These are phyloP conservation scores for Blastobotrys terrestris DNA, from an alignment of 805 yeast genomes.

Conservation along the genomic window DNA sequence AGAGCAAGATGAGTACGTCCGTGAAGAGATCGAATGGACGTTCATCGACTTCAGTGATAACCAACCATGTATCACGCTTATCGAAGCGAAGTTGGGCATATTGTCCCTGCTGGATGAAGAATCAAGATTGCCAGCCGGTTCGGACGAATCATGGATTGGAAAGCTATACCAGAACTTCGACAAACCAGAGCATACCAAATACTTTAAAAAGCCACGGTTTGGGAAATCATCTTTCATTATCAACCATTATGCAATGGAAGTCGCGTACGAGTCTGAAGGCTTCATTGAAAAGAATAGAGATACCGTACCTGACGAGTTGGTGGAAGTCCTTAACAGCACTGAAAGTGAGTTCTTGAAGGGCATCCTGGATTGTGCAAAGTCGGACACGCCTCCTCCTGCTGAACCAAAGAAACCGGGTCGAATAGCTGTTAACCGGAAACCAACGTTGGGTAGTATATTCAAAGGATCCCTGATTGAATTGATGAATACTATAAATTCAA, in stretches of 20 bases:
- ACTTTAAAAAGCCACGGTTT: slow-evolving; percentile 88
- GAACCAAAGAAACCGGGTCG: slow-evolving; percentile 33
- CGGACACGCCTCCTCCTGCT: slow-evolving; percentile 33
- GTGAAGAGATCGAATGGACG: slow-evolving; percentile 92
- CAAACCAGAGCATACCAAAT: slow-evolving; percentile 66
- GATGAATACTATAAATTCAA: slow-evolving; percentile 87
- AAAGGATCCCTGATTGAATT: slow-evolving; percentile 86
- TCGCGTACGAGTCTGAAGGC: slow-evolving; percentile 85
- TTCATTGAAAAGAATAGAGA: slow-evolving; percentile 96
- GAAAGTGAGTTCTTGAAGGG: slow-evolving; percentile 58
- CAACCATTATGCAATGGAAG: slow-evolving; percentile 92
- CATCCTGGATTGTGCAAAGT: slow-evolving; percentile 55
- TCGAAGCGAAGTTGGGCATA: slow-evolving; percentile 84
- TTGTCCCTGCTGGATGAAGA: slow-evolving; percentile 89
- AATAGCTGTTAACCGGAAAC: slow-evolving; percentile 58
- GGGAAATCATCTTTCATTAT: slow-evolving; percentile 89
- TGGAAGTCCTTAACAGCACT: slow-evolving; percentile 72
- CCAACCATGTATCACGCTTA: slow-evolving; percentile 91
- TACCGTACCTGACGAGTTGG: slow-evolving; percentile 92
- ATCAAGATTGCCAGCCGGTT: slow-evolving; percentile 88
- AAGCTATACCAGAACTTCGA: slow-evolving; percentile 82
- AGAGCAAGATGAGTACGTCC: slow-evolving; percentile 91
- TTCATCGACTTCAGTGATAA: slow-evolving; percentile 94
- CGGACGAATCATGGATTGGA: slow-evolving; percentile 85
- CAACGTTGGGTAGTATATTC: slow-evolving; percentile 92